A percentile compares a stretch with the other conserved stretches of the same genome.
These are phyloP conservation scores for Cymbomonas tetramitiformis DNA, from an alignment of 139 green algal genomes.

Conservation along the genomic window DNA sequence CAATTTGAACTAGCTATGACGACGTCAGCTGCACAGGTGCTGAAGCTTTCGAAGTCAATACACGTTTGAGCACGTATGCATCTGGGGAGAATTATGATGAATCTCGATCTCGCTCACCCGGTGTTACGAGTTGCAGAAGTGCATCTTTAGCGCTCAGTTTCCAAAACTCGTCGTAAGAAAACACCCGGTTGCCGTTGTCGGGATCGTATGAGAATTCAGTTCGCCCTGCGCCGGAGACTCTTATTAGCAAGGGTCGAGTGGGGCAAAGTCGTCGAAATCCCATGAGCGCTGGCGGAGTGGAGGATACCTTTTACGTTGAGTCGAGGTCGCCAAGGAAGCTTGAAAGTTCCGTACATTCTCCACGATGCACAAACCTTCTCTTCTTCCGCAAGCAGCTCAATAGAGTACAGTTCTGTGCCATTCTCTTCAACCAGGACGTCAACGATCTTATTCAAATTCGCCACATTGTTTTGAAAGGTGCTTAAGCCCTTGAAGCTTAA, in stretches of 20 bases:
- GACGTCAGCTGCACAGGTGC: no score
- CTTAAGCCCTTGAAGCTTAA: slow-evolving; percentile 21
- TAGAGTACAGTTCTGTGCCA: slow-evolving; percentile 4
- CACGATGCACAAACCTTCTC: slow-evolving; percentile 1
- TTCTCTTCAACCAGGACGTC: slow-evolving; percentile 8
- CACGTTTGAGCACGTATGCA: no score
- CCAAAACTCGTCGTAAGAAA: slow-evolving; percentile 8
- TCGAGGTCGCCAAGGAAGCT: not conserved
- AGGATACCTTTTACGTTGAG: slow-evolving; percentile 7
- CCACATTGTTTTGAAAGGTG: slow-evolving; percentile 24
- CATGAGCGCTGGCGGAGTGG: no score
- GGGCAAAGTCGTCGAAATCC: no score
- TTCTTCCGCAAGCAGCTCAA: not conserved
- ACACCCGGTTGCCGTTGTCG: not conserved
- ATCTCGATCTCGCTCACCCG: no score
- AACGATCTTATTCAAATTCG: slow-evolving; percentile 10
- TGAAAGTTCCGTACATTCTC: slow-evolving; percentile 10
- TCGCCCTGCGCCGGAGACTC: no score
- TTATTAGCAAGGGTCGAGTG: no score
- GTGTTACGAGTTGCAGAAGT: slow-evolving; percentile 7
- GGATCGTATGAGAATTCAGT: no score
- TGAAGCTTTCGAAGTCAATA: no score
- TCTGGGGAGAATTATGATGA: no score
- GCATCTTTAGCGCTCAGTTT: not conserved
- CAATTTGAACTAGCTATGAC: no score